A percentile compares a stretch with the other conserved stretches of the same genome.
These are phyloP conservation scores for Pythium periplocum DNA, from an alignment of 352 stramenopile species.

Conservation along the genomic window DNA sequence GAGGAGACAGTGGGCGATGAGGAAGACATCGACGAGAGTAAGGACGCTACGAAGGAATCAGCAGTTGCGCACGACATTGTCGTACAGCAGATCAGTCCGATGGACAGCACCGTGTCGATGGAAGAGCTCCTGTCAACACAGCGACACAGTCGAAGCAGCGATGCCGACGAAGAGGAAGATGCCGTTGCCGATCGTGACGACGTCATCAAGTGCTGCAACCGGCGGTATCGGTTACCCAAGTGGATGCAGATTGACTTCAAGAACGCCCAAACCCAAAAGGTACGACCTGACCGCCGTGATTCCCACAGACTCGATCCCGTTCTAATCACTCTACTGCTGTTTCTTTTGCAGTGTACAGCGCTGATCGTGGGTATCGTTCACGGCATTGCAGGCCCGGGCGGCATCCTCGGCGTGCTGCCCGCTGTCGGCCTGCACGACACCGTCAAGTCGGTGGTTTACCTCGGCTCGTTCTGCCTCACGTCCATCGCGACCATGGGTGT, in stretches of 20 bases:
- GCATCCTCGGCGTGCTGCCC: slow-evolving; percentile 80
- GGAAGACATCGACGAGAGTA: slow-evolving; percentile 5
- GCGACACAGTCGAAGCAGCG: slow-evolving; percentile 6
- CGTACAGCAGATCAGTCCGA: slow-evolving; percentile 36
- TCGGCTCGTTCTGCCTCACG: slow-evolving; percentile 81
- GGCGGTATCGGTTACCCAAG: slow-evolving; percentile 45
- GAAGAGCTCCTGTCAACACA: slow-evolving; percentile 28
- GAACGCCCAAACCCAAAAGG: slow-evolving; percentile 1
- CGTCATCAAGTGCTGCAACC: slow-evolving; percentile 38
- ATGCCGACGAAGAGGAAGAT: slow-evolving; percentile 15
- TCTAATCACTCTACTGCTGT: not conserved
- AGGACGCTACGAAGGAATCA: not conserved
- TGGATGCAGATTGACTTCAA: slow-evolving; percentile 33
- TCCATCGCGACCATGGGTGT: slow-evolving; percentile 85
- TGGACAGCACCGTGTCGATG: slow-evolving; percentile 44
- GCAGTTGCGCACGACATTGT: slow-evolving; percentile 14
- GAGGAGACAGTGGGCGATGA: slow-evolving; percentile 6
- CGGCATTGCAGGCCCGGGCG: slow-evolving; percentile 74
- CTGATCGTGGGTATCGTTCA: slow-evolving; percentile 79
- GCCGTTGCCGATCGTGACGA: slow-evolving; percentile 11
- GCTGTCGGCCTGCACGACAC: slow-evolving; percentile 52
- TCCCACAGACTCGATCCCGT: too few species aligned
- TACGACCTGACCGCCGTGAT: too few species aligned
- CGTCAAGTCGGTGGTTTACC: slow-evolving; percentile 59
- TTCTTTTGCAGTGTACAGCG: slow-evolving; percentile 17